phyloP scores from a whole-genome alignment of 1,284 basidiomycete species.

The Ustanciosporium gigantosporum region DNA sequence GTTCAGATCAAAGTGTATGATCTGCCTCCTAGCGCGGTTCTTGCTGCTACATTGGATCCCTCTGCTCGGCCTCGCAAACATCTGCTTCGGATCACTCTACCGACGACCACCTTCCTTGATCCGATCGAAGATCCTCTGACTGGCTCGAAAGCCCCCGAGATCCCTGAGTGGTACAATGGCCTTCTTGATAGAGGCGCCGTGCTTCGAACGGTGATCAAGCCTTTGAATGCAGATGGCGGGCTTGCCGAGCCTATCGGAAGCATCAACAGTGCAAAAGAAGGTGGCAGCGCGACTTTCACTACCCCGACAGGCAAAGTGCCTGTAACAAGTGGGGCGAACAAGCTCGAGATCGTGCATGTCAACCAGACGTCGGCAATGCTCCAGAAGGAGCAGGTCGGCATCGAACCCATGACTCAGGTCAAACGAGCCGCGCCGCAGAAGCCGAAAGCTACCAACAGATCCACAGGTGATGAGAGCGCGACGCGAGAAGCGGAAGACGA shows the following conservation, averaged over 20 bases:
- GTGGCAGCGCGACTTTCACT: conserved; percentile 6
- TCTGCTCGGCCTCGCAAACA: conserved; percentile 52
- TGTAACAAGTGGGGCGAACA: conserved; percentile 21
- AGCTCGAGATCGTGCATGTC: conserved; percentile 48
- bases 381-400: conserved; percentile 42
- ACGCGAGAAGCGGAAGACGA: background rate
- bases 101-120: conserved; percentile 33
- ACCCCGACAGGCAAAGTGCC: conserved; percentile 31
- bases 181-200: conserved; percentile 35
- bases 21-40: conserved; percentile 55
- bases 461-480: background rate
- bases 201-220: conserved; percentile 36
- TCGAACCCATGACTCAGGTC: conserved; percentile 34
- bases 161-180: conserved; percentile 32
- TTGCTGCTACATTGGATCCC: conserved; percentile 54
- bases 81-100: conserved; percentile 48
- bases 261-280: conserved; percentile 6
- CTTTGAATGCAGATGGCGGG: conserved; percentile 8
- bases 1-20: conserved; percentile 46
- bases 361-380: conserved; percentile 56
- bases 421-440: conserved; percentile 15
- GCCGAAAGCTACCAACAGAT: background rate
- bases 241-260: background rate
- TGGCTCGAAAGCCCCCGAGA: conserved; percentile 25
- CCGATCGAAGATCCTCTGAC: conserved; percentile 35